phyloP scores from a whole-genome alignment of 163 green algal genomes.

The Chlamydomonas reinhardtii region DNA sequence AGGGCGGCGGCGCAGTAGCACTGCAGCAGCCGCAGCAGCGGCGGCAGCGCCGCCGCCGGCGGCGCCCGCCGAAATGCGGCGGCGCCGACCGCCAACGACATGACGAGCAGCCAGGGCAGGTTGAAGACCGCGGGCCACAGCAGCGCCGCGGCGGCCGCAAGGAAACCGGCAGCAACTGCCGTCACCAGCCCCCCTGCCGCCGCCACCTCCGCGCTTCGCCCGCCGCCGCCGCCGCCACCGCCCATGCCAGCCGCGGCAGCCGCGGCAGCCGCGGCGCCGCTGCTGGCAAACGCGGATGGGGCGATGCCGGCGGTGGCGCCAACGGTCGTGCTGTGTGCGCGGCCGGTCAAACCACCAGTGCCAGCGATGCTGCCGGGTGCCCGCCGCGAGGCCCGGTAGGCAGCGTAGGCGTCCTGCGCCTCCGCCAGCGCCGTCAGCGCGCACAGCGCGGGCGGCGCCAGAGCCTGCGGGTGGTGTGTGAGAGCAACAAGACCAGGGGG shows the following conservation, averaged over 20 bases:
- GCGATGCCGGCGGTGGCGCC: too few relatives aligned
- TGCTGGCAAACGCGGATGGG: too few relatives aligned
- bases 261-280: background rate
- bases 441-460: slow-evolving; percentile 12
- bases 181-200: background rate
- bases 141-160: slow-evolving; percentile 10
- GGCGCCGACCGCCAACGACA: background rate
- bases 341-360: too few relatives aligned
- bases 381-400: background rate
- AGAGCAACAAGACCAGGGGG: too few relatives aligned
- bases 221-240: too few relatives aligned
- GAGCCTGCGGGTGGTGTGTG: background rate
- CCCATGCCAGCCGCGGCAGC: background rate
- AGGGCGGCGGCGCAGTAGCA: slow-evolving; percentile 42
- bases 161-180: background rate
- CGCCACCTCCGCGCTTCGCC: background rate
- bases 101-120: slow-evolving; percentile 45
- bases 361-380: background rate
- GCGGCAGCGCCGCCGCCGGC: background rate
- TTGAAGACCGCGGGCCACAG: slow-evolving; percentile 53
- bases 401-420: slow-evolving; percentile 29
- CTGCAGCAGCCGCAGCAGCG: slow-evolving; percentile 36
- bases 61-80: slow-evolving; percentile 8
- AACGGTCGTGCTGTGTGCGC: too few relatives aligned
- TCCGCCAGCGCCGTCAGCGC: slow-evolving; percentile 25